Evolutionary conservation across 805 yeast genomes (phyloP).

Genomic region (Priceomyces melissophilus): DNA sequence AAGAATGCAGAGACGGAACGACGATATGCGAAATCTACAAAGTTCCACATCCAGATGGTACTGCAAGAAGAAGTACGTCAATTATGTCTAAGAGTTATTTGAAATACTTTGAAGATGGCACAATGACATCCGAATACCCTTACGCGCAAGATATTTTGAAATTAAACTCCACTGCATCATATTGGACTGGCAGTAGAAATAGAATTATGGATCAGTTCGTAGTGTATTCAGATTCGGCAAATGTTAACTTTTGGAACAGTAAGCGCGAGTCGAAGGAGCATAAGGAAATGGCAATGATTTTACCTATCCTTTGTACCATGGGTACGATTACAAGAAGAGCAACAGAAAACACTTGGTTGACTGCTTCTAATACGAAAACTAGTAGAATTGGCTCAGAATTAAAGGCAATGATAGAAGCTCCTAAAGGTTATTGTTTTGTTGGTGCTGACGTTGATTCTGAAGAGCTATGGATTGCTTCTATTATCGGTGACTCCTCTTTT

Average conservation of each 20-base stretch:
- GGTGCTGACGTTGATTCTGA: constrained; percentile 99
- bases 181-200: constrained; percentile 90
- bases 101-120: constrained; percentile 67
- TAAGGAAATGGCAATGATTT: constrained; percentile 59
- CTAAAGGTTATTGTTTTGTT: constrained; percentile 83
- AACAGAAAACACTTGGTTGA: constrained; percentile 95
- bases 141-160: constrained; percentile 74
- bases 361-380: constrained; percentile 91
- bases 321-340: constrained; percentile 97
- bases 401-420: constrained; percentile 82
- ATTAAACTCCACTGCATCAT: constrained; percentile 77
- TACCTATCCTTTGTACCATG: constrained; percentile 86
- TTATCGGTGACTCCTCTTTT: constrained; percentile 89
- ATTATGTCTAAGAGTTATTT: constrained; percentile 76
- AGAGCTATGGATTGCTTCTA: constrained; percentile 95
- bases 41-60: constrained; percentile 88
- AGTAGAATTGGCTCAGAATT: constrained; percentile 89
- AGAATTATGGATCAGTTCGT: constrained; percentile 85
- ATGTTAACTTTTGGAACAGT: constrained; percentile 23
- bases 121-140: constrained; percentile 65
- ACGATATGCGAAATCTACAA: constrained; percentile 49
- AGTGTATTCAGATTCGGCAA: constrained; percentile 43
- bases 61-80: constrained; percentile 64
- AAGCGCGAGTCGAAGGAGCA: constrained; percentile 19
- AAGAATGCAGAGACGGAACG: constrained; percentile 21